These are phyloP conservation scores for Elaeis guineensis DNA, from an alignment of 176 grass and related monocot species.

Conservation along the genomic window DNA sequence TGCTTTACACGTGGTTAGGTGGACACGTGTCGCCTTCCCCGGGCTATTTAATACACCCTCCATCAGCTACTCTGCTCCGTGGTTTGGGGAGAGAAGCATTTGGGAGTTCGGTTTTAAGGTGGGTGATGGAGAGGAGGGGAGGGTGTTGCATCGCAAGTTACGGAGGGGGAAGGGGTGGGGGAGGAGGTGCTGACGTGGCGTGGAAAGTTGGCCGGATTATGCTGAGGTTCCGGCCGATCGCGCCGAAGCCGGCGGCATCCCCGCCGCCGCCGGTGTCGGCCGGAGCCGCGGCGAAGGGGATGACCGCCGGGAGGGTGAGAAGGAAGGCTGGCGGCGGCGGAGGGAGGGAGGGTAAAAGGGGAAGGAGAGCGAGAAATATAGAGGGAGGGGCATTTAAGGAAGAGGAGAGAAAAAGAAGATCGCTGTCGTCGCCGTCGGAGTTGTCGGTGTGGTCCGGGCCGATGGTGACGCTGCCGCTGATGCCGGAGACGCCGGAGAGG, in stretches of 20 bases:
- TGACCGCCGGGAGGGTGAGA: background rate
- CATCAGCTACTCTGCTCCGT: background rate
- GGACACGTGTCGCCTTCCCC: slow-evolving; percentile 23
- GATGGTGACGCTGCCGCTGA: slow-evolving; percentile 27
- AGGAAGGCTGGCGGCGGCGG: slow-evolving; percentile 17
- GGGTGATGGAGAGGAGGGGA: slow-evolving; percentile 48
- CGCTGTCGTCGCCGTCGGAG: slow-evolving; percentile 27
- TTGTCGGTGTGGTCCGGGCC: slow-evolving; percentile 33
- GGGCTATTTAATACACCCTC: background rate
- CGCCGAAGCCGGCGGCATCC: slow-evolving; percentile 57
- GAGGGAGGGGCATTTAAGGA: background rate
- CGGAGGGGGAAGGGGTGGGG: background rate
- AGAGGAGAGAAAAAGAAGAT: slow-evolving; percentile 3
- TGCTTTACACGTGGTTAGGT: slow-evolving; percentile 19
- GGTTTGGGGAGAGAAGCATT: background rate
- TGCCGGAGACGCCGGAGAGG: slow-evolving; percentile 1
- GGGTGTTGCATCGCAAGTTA: slow-evolving; percentile 39
- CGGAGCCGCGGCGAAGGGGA: background rate
- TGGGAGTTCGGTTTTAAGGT: background rate
- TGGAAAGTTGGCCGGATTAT: slow-evolving; percentile 59
- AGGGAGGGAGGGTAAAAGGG: background rate
- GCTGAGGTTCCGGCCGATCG: slow-evolving; percentile 81
- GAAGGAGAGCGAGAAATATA: background rate
- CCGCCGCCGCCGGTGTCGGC: background rate
- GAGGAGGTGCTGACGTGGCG: slow-evolving; percentile 3